Base-by-base conservation (phyloP, 208 protist genomes). In the Leishmania tropica region DNA sequence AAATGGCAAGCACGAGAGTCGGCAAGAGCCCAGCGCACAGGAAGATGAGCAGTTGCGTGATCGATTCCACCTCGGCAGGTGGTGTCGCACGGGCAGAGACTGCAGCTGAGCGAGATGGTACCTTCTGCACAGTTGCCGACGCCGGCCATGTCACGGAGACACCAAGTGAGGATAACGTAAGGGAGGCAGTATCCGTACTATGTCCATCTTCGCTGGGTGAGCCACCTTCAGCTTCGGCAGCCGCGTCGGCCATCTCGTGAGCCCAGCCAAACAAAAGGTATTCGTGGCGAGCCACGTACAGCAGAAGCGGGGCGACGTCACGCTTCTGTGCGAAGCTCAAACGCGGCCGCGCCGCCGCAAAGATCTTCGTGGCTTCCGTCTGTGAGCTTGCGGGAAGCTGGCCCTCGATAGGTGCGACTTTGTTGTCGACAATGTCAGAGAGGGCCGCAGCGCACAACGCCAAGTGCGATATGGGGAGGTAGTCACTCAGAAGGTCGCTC, bases 251-350 rank as follows among this genome's bases (percentile, higher is more conserved):
- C n/a, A 60, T 53, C 65, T 35, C 28, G 2, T 77, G 13, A 51
- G 24, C 60, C 80, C 73, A 78, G 11, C 75, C 75, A 47, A 68
- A 37, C 17, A 83, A 75, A 53, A 83, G 80, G 42, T 58, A 75
- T 70, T 83, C 80, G 42, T 79, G 48, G 31, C 80, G 80, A 35
- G 80, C 42, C 48, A 79, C 8, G 80, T 79, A 83, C n/a, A 83
- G 74, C 31, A 83, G 42, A 13, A 83, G 74, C 11, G 74, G 10
- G 7, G 58, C 28, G 8, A 79, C 5, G 17, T n/a, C 48, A 31
- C 24, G 51, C 35, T 65, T 28, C 64, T 75, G 73, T 45, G 74
- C 51, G 19, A n/a, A 53, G 60, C 40, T 15, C 70, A 60, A 35
- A 64, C 31, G 35, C 56, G 71, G 48, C 47, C 64, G 17, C 42